A percentile compares a stretch with the other conserved stretches of the same genome.
Evolutionary conservation across 2,329 filamentous ascomycete species (phyloP).

Genomic region (Ophiostoma ulmi): DNA sequence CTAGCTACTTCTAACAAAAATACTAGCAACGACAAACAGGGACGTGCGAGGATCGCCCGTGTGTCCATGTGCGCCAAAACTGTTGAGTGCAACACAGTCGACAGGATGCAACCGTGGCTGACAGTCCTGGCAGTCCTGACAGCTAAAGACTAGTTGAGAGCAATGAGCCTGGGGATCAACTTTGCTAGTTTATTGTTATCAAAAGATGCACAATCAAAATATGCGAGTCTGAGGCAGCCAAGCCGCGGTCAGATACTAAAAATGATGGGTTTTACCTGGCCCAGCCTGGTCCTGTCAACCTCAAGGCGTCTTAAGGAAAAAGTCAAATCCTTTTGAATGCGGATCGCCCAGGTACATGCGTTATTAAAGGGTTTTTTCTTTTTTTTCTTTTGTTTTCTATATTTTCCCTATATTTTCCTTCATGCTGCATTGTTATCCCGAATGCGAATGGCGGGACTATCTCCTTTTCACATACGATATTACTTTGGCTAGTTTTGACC

Average conservation of each 20-base stretch:
- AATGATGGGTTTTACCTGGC: not conserved
- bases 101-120: not conserved
- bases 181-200: not conserved
- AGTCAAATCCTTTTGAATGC: not conserved
- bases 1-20: too few relatives aligned
- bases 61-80: conserved; percentile 12
- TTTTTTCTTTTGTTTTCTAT: not conserved
- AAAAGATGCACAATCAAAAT: not conserved
- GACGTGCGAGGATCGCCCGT: conserved; percentile 21
- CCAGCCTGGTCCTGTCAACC: not conserved
- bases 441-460: not conserved
- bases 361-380: not conserved
- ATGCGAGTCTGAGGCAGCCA: conserved; percentile 6
- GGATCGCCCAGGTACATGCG: not conserved
- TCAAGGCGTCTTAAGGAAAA: not conserved
- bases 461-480: not conserved
- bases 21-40: not conserved
- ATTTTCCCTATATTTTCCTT: not conserved
- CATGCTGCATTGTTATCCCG: not conserved
- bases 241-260: not conserved
- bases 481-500: not conserved
- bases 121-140: too few relatives aligned
- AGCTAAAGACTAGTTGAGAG: too few relatives aligned
- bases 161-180: too few relatives aligned
- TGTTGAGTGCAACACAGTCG: not conserved